Evolutionary conservation across 2,329 filamentous ascomycete species (phyloP), one percentile per base, ranked within the genome.

Genomic region (Diaporthe destruens): DNA sequence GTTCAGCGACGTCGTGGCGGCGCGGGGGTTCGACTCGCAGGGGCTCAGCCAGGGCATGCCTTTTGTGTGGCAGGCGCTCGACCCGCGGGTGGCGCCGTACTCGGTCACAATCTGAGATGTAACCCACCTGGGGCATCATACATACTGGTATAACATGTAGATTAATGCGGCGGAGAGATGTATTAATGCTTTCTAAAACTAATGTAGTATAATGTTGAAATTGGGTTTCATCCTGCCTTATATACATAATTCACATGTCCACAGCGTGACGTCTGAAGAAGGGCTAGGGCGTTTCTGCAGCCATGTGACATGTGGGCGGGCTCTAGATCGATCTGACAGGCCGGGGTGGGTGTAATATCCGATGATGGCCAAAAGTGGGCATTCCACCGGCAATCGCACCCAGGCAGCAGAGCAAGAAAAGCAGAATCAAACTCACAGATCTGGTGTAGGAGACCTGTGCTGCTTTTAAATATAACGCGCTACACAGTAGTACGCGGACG

Each of bases 21-120:
- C 71, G 7, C 80, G 84, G n/a, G 74, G 29, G 0, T 87, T 88
- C 77, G 84, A 84, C 72, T 71, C 71, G 3, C 59, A 83, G 6
- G 86, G 85, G 0, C 78, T 87, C 56, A 81, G 80, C 74, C 80
- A 83, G 73, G 85, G 84, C 2, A 86, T 86, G 85, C 85, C 85
- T 8, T 86, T 86, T 74, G 57, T 87, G 1, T 87, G 80, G 76
- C 74, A 74, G 70, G 76, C 71, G 14, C 49, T 77, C 53, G 75
- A 77, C 55, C 76, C 76, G 1, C 74, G 72, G 9, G 72, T 75
- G 4, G 74, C 71, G 34, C 76, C 76, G 11, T 77, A 75, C 42
- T 76, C 72, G 23, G 34, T 75, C 8, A 72, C 71, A 6, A 59
- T 76, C 9, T 77, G 23, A 69, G 34, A 29, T 29, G 29, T 29